These are phyloP conservation scores for barrel medic (Medicago truncatula) DNA, from an alignment of 306 rosid species.

Conservation along the genomic window DNA sequence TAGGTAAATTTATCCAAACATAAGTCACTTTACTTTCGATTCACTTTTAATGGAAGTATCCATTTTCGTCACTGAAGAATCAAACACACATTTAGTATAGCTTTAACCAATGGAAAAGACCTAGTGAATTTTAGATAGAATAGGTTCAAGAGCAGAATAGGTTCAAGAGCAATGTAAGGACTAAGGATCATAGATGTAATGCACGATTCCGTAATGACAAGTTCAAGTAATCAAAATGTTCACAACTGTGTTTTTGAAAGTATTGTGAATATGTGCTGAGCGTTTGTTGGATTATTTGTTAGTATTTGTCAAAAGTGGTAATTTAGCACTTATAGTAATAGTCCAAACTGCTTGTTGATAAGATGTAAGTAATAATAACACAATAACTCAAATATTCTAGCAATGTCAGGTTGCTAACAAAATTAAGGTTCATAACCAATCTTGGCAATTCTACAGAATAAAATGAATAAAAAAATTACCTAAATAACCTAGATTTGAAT, in stretches of 20 bases:
- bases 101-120: neutral
- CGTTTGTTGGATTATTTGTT: too few species aligned
- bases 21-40: neutral
- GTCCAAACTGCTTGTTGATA: neutral
- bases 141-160: neutral
- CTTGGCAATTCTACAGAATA: neutral
- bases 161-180: slow-evolving; percentile 1
- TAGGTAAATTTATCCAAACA: neutral
- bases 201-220: neutral
- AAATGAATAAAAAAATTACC: slow-evolving; percentile 12
- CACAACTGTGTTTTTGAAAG: neutral
- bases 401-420: neutral
- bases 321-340: neutral
- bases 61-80: neutral
- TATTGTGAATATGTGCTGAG: too few species aligned
- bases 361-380: neutral
- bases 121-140: slow-evolving; percentile 1
- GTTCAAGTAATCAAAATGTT: neutral
- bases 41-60: neutral
- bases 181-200: slow-evolving; percentile 1
- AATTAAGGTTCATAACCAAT: slow-evolving; percentile 19
- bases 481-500: slow-evolving; percentile 3
- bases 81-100: neutral
- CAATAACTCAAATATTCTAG: neutral
- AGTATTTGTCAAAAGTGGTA: neutral